These are phyloP conservation scores for Yamadazyma insecticola DNA, from an alignment of 805 yeast genomes.

Conservation along the genomic window DNA sequence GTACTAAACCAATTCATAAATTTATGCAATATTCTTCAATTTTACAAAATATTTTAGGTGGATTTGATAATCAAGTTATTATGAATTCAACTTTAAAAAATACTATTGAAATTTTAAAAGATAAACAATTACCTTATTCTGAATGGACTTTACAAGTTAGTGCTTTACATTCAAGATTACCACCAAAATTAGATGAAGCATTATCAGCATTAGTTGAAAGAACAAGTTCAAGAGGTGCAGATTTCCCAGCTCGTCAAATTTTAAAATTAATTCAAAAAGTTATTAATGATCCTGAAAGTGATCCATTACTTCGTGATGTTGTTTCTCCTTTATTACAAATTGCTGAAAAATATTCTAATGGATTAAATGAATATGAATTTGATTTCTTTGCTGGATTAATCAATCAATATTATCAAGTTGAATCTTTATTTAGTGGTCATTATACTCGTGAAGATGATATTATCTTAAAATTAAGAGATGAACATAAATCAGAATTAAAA, in stretches of 20 bases:
- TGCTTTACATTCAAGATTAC: slow-evolving; percentile 89
- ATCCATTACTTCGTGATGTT: slow-evolving; percentile 38
- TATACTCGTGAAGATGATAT: slow-evolving; percentile 85
- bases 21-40: slow-evolving; percentile 56
- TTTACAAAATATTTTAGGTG: slow-evolving; percentile 75
- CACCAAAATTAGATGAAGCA: slow-evolving; percentile 66
- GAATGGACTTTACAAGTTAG: slow-evolving; percentile 86
- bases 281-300: slow-evolving; percentile 46
- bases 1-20: slow-evolving; percentile 78
- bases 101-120: slow-evolving; percentile 67
- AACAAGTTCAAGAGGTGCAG: slow-evolving; percentile 59
- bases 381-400: slow-evolving; percentile 65
- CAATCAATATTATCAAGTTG: slow-evolving; percentile 71
- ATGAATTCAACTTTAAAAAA: slow-evolving; percentile 78
- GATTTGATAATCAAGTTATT: slow-evolving; percentile 93
- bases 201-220: slow-evolving; percentile 65
- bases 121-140: slow-evolving; percentile 83
- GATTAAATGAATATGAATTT: slow-evolving; percentile 82
- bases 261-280: slow-evolving; percentile 66
- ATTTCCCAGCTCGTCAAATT: slow-evolving; percentile 91
- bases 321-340: slow-evolving; percentile 72
- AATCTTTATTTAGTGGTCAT: slow-evolving; percentile 70
- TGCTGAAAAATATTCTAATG: slow-evolving; percentile 65
- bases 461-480: slow-evolving; percentile 81
- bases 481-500: slow-evolving; percentile 68